Evolutionary conservation across 371 early-diverging fungal genomes (phyloP).

Genomic region (Thermomucor indicae-seudaticae): DNA sequence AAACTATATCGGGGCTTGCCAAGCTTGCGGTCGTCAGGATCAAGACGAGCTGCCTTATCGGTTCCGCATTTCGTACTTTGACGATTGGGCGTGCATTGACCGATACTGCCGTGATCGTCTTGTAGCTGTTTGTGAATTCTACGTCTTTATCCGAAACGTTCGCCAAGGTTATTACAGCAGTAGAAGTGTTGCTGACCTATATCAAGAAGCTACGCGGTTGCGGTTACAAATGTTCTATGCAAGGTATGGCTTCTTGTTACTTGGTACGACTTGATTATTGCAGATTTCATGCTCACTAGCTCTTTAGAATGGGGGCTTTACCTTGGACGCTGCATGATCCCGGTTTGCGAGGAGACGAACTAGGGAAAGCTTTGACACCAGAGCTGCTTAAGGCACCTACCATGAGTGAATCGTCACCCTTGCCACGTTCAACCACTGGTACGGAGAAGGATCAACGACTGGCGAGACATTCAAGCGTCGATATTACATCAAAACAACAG

Average conservation of each 20-base stretch:
- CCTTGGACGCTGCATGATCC: conserved; percentile 37
- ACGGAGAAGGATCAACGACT: neutral
- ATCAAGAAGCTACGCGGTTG: conserved; percentile 75
- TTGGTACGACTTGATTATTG: neutral
- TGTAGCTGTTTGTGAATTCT: conserved; percentile 91
- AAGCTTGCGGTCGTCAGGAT: conserved; percentile 79
- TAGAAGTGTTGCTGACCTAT: conserved; percentile 72
- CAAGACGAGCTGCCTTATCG: conserved; percentile 63
- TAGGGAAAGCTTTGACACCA: conserved; percentile 15
- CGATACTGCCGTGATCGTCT: conserved; percentile 85
- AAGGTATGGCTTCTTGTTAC: conserved; percentile 1
- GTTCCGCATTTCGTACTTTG: conserved; percentile 72
- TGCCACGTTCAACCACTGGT: conserved; percentile 7
- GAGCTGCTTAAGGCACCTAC: conserved; percentile 17
- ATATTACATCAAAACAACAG: too few species aligned
- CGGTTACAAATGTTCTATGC: conserved; percentile 92
- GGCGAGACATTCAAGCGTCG: too few species aligned
- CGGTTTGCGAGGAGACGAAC: conserved; percentile 7
- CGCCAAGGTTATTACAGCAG: conserved; percentile 80
- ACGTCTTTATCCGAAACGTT: conserved; percentile 85
- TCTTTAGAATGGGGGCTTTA: conserved; percentile 40
- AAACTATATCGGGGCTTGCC: conserved; percentile 64
- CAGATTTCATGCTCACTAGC: neutral
- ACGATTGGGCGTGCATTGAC: conserved; percentile 90
- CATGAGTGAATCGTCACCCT: conserved; percentile 21